Evolutionary conservation across 148 eudicot species (phyloP), one percentile per base, ranked within the genome.

Genomic region (Rhododendron williamsianum): DNA sequence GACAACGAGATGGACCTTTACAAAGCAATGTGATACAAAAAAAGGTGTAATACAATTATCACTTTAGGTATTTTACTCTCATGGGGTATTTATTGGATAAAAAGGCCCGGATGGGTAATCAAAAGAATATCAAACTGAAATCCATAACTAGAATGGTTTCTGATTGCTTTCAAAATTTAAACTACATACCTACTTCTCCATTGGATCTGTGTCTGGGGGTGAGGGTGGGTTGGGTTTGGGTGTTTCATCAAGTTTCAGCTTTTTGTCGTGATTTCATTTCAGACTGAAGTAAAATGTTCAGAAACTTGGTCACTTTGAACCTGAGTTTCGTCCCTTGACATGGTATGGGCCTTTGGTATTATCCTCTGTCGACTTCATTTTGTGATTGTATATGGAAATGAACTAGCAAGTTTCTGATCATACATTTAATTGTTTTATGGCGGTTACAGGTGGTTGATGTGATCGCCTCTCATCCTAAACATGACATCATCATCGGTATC

Each of bases 351-450:
- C 36, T 43, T 43, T 43, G 45, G 45, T 43, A 43, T 43, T 43
- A 43, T 43, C 45, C 45, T 43, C 45, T 43, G 6, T 43, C 45
- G 7, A 43, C 33, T 48, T 43, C 36, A 13, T 83, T 69, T 69
- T 83, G 45, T 33, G 46, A 33, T 81, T 52, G 18, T 16, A 2
- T 33, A 82, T 25, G 9, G 73, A n/a, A 65, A 65, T 43, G 15
- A 56, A 84, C 9, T 38, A 48, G 33, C 54, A 43, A n/a, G 35
- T 84, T 95, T 35, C 43, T 72, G 27, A 9, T 33, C 19, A 15
- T 41, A 52, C 46, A 54, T 81, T 80, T 35, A 30, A 27, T 41
- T 48, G 18, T 46, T 48, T 48, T 35, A n/a, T 80, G 30, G 25
- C 35, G 35, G 35, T 33, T 33, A 33, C 35, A 33, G 35, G 35